Base-by-base conservation (phyloP, 2,329 filamentous ascomycete species). In the Diaporthe longicolla region DNA sequence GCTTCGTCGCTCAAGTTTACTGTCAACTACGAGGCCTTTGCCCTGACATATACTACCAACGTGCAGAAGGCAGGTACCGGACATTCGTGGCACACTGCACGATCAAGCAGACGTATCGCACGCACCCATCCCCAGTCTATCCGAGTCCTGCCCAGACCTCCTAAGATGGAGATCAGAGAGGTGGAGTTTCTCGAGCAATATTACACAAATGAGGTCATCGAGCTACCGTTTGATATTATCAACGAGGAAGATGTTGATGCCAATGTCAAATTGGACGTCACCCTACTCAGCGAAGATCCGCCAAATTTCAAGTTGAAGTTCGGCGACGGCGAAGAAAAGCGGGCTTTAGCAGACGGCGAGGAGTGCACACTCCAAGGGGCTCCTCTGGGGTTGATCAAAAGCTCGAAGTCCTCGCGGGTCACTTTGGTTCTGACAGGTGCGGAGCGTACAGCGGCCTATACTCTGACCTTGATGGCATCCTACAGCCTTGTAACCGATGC, bases 181-280 rank as follows among this genome's bases (percentile, higher is more conserved):
- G 85, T 89, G 2, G 88, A 90, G 54, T 83, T 92, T 10, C 86
- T 88, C 73, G 88, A 90, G 17, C 92, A 95, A 71, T 97, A 96
- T 82, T 98, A 98, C 80, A 94, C 93, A 1, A 93, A 97, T 78
- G 97, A 99, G 83, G 82, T 85, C 0, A 89, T 98, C 37, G 85
- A 85, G 9, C 82, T 98, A 29, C 84, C 88, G 0, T 86, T 98
- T 52, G 89, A 93, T 57, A 85, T 98, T 4, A 79, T 91, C 73
- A 99, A 99, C 78, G 92, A 92, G 65, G 97, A 99, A 84, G 94
- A 95, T 7, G 93, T 94, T 75, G 90, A 93, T 21, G 93, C 94
- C 0, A 89, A 91, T 75, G 91, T 93, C 29, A 92, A 91, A 73
- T 83, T 97, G 10, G 92, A 95, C 76, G 87, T 93, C 26, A 86